phyloP scores from a whole-genome alignment of 2,329 filamentous ascomycete species.

The Trichoderma sp. region DNA sequence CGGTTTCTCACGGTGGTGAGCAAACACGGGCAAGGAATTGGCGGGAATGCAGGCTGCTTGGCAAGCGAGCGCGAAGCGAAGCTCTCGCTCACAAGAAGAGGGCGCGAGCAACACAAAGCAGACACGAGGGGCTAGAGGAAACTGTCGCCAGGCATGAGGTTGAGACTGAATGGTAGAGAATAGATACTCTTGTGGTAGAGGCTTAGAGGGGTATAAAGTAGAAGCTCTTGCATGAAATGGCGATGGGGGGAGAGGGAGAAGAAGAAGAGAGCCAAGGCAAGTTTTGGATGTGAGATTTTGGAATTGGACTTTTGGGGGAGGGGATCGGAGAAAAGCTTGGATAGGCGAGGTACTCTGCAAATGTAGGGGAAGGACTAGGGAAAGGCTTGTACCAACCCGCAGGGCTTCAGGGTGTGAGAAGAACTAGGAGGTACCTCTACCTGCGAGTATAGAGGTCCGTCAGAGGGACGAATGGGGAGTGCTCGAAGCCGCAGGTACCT shows the following conservation, averaged over 20 bases:
- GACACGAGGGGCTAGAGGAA: slow-evolving; percentile 7
- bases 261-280: slow-evolving; percentile 11
- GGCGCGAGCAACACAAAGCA: slow-evolving; percentile 14
- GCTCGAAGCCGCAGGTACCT: slow-evolving; percentile 1
- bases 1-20: slow-evolving; percentile 1
- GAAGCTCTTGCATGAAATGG: not conserved
- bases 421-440: not conserved
- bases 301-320: slow-evolving; percentile 19
- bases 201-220: not conserved
- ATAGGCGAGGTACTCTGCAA: slow-evolving; percentile 17
- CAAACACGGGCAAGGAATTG: slow-evolving; percentile 22
- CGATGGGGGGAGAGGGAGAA: not conserved
- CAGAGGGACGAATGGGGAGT: not conserved
- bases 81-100: slow-evolving; percentile 18
- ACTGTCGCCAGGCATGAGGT: not conserved
- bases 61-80: slow-evolving; percentile 22
- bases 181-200: not conserved
- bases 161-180: not conserved
- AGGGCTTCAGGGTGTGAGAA: slow-evolving; percentile 1
- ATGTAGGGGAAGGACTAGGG: slow-evolving; percentile 10
- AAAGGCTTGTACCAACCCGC: slow-evolving; percentile 5
- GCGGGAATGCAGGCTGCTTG: slow-evolving; percentile 5
- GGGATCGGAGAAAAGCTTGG: slow-evolving; percentile 17
- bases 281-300: slow-evolving; percentile 20
- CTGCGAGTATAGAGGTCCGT: not conserved